Evolutionary conservation across 257 asterid species (phyloP).

Genomic region (Capsicum pubescens): DNA sequence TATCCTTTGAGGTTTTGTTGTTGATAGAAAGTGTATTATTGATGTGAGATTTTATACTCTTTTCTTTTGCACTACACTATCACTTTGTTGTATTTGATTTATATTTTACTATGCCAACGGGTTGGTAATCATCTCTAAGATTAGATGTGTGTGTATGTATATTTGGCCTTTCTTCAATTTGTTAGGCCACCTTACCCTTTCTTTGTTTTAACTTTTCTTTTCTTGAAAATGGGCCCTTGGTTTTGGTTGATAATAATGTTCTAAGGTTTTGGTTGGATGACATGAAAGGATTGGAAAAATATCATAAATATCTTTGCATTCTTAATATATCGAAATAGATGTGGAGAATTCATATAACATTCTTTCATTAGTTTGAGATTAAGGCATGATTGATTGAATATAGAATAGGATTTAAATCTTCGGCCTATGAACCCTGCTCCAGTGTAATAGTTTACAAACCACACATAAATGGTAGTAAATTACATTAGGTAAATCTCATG

Average conservation of each 20-base stretch:
- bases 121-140: slow-evolving; percentile 24
- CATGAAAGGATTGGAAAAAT: background rate
- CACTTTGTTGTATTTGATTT: background rate
- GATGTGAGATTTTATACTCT: slow-evolving; percentile 8
- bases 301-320: background rate
- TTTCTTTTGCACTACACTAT: background rate
- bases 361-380: no score
- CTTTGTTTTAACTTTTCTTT: background rate
- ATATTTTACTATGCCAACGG: background rate
- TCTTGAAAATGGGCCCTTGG: background rate
- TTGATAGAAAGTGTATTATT: background rate
- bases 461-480: background rate
- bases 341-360: no score
- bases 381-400: no score
- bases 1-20: slow-evolving; percentile 20
- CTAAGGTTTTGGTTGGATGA: background rate
- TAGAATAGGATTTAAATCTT: no score
- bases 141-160: background rate
- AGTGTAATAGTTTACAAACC: no score
- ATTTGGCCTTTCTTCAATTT: background rate
- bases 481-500: background rate
- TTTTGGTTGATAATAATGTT: background rate
- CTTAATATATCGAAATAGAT: no score
- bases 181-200: slow-evolving; percentile 18
- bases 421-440: no score